Conservation (phyloP, 2,329 filamentous ascomycete species). For the Penicillium decumbens region DNA sequence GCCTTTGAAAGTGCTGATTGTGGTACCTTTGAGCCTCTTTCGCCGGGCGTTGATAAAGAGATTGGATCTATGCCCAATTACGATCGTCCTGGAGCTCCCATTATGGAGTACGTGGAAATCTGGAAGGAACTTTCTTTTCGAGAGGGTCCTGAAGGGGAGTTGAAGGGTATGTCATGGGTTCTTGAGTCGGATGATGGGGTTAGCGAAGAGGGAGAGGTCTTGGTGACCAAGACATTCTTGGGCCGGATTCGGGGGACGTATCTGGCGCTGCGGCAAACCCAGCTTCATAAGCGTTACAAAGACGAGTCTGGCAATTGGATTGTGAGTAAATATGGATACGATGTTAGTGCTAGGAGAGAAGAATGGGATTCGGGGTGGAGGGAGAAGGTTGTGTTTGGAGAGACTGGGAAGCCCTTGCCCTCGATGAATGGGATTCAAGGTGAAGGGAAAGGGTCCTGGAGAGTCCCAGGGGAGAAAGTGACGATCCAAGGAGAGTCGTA, state of each 20-base stretch:
- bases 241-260: slow-evolving; percentile 31
- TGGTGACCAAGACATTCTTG: slow-evolving; percentile 28
- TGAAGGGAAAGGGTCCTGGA: slow-evolving; percentile 15
- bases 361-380: slow-evolving; percentile 23
- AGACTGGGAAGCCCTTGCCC: slow-evolving; percentile 13
- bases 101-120: slow-evolving; percentile 59
- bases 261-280: slow-evolving; percentile 27
- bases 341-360: slow-evolving; percentile 30
- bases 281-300: slow-evolving; percentile 12
- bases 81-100: slow-evolving; percentile 30
- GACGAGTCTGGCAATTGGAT: slow-evolving; percentile 9
- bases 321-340: slow-evolving; percentile 20
- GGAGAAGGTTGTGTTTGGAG: slow-evolving; percentile 19
- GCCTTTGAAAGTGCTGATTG: slow-evolving; percentile 33
- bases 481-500: slow-evolving; percentile 16
- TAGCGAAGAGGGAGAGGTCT: slow-evolving; percentile 12
- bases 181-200: slow-evolving; percentile 24
- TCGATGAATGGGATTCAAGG: slow-evolving; percentile 18
- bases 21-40: slow-evolving; percentile 36
- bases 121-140: slow-evolving; percentile 51
- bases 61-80: slow-evolving; percentile 38
- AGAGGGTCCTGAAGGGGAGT: slow-evolving; percentile 26
- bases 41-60: slow-evolving; percentile 42
- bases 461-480: slow-evolving; percentile 17
- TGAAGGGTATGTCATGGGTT: slow-evolving; percentile 28